Base-by-base conservation (phyloP, 2,329 filamentous ascomycete genomes). In the Thielaviopsis cerberus region DNA sequence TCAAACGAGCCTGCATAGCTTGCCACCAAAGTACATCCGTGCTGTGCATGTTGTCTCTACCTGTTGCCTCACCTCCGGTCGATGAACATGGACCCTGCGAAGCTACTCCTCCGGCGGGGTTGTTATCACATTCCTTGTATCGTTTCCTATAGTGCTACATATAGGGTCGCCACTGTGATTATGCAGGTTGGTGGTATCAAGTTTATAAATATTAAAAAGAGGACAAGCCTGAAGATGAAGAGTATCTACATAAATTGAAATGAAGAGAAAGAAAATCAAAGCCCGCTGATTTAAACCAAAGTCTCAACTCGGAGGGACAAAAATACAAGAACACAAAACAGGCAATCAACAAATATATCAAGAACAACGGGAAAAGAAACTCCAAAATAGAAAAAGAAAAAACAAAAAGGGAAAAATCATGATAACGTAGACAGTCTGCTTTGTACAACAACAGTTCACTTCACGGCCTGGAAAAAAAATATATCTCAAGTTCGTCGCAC, bases 401-500 rank as follows among this genome's bases (percentile, higher is more conserved):
- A 27, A 52, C 26, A 37, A 34, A 20, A 37, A 34, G 23, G 15
- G 22, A 13, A 50, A 15, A 22, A 51, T 52, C 27, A 30, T 30
- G 27, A 57, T 23, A 22, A 52, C 23, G 20, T 48, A 27, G 34
- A 17, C 37, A 30, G 15, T 4, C 10, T 15, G 52, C 20, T 37
- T 30, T 30, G n/a, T 48, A 11, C 23, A 53, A 27, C n/a, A n/a
- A n/a, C n/a, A n/a, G n/a, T n/a, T n/a, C n/a, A n/a, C n/a, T n/a
- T n/a, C n/a, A n/a, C n/a, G n/a, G n/a, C n/a, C n/a, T n/a, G n/a
- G n/a, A 37, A 52, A 53, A n/a, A 45, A 57, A 53, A 25, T 8
- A 17, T 13, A 53, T 20, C 48, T n/a, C 26, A 23, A 17, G 26
- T 57, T 30, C 60, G 53, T 23, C 57, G 54, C 45, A 84, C 77